Evolutionary conservation across 2,329 filamentous ascomycete species (phyloP).

Genomic region (Thelonectria olida): DNA sequence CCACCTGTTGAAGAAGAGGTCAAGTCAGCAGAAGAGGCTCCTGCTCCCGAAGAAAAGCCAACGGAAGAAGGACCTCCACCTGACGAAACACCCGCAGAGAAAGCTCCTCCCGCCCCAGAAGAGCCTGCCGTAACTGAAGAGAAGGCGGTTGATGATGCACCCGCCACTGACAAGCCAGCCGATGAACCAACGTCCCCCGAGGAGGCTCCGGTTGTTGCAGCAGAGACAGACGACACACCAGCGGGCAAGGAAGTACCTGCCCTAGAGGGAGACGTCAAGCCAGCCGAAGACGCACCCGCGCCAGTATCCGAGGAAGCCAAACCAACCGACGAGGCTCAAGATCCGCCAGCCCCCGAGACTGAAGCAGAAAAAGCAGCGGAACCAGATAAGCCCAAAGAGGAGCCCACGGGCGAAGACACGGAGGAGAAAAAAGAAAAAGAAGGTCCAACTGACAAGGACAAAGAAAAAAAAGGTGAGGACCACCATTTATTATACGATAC

Average conservation of each 20-base stretch:
- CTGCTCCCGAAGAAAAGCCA: constrained; percentile 18
- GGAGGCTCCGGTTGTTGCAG: constrained; percentile 11
- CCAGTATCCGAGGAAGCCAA: constrained; percentile 31
- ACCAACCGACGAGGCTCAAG: constrained; percentile 27
- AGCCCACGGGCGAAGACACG: constrained; percentile 38
- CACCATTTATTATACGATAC: constrained; percentile 49
- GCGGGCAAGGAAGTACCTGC: constrained; percentile 22
- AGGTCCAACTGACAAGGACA: constrained; percentile 48
- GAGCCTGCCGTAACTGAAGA: constrained; percentile 14
- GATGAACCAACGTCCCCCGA: constrained; percentile 29
- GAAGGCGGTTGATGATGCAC: constrained; percentile 24
- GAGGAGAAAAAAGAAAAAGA: constrained; percentile 52
- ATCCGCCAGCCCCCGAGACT: constrained; percentile 28
- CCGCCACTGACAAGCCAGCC: constrained; percentile 34
- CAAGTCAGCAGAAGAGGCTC: constrained; percentile 22
- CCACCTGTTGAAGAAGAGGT: constrained; percentile 6
- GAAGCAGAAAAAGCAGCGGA: constrained; percentile 29
- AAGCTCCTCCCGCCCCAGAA: neutral
- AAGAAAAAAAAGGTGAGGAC: constrained; percentile 57
- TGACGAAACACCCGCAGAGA: constrained; percentile 11
- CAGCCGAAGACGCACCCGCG: constrained; percentile 27
- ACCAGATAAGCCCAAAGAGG: constrained; percentile 28
- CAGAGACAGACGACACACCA: constrained; percentile 18
- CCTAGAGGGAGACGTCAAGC: constrained; percentile 26
- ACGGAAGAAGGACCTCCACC: constrained; percentile 4